These are phyloP conservation scores for Scutellaria minor DNA, from an alignment of 257 asterid species.

Conservation along the genomic window DNA sequence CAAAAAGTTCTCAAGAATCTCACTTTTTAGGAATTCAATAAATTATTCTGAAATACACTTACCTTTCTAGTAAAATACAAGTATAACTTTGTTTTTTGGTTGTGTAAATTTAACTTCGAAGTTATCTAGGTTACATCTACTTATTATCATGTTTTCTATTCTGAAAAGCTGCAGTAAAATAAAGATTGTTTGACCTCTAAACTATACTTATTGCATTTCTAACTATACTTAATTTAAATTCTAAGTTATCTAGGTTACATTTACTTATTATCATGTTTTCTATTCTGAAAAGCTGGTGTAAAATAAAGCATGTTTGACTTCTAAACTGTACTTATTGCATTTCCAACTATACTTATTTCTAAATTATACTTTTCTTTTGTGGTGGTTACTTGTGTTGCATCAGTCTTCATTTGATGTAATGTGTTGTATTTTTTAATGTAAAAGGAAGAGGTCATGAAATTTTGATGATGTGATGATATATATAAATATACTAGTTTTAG, in stretches of 20 bases:
- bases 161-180: not conserved
- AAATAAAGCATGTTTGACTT: not conserved
- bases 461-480: too few relatives aligned
- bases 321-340: not conserved
- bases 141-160: not conserved
- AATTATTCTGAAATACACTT: not conserved
- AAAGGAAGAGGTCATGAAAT: not conserved
- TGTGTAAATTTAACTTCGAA: not conserved
- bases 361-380: not conserved
- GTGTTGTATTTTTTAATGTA: slow-evolving; percentile 1
- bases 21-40: not conserved
- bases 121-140: slow-evolving; percentile 7
- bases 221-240: not conserved
- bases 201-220: not conserved
- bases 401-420: not conserved
- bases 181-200: not conserved
- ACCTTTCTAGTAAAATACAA: not conserved
- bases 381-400: not conserved
- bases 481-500: too few relatives aligned
- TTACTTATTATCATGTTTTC: not conserved
- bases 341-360: not conserved
- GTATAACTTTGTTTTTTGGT: not conserved
- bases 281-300: not conserved
- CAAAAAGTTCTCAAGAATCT: not conserved
- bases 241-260: slow-evolving; percentile 4